Evolutionary conservation across 2,329 filamentous ascomycete species (phyloP), one percentile per base, ranked within the genome.

Genomic region (Penicillium sp.): DNA sequence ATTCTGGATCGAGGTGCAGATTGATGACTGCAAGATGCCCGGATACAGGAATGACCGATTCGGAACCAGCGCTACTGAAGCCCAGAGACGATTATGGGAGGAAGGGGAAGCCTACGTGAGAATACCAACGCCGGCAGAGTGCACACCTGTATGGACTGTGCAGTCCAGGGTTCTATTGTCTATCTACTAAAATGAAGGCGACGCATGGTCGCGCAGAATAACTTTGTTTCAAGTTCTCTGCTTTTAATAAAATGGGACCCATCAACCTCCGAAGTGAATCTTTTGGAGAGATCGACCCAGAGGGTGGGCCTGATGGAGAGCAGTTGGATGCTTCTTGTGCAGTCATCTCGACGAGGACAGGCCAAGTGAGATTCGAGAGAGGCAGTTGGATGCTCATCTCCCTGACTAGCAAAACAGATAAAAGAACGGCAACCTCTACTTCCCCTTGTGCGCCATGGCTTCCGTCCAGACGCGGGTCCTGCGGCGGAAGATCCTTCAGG

Each of bases 261-360:
- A 57, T 55, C 53, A 51, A 49, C 42, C 45, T 42, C 43, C 36
- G 39, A 34, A 47, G 32, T 30, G 29, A 33, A 31, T 31, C 25
- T 47, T 30, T 26, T 25, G 31, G 36, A 39, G 28, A 40, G 35
- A 48, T 41, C 39, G 46, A 53, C 47, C 53, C 47, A 42, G 45
- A 52, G 56, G 54, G 58, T 43, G 56, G 61, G 48, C 54, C 43
- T 54, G 59, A 62, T 66, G 62, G 61, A 62, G 61, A 66, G 63
- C 63, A 67, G 63, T 67, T 67, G 62, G 63, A 65, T 67, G 63
- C 63, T 67, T 65, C 63, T 64, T 63, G 60, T 53, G 57, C 59
- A 62, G 62, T 60, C 56, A 54, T 57, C 59, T 58, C 61, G 49
- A 53, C 38, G 29, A 44, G 39, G 48, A 48, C 21, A 31, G 4